Base-by-base conservation (phyloP, 768 basidiomycete genomes). In the Psilocybe cyanescens region DNA sequence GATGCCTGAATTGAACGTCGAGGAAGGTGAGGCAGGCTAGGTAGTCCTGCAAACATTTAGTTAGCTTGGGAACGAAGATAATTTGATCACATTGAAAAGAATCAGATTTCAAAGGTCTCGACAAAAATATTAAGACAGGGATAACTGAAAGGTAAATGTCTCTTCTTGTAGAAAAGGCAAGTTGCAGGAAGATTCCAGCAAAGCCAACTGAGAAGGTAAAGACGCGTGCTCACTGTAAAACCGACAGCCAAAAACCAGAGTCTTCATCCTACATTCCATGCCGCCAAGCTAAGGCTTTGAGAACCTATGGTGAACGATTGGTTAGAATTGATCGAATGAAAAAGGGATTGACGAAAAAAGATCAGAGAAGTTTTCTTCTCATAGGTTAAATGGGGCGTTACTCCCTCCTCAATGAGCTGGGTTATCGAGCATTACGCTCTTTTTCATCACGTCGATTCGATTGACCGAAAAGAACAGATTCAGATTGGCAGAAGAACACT, bases 341-440 rank as follows among this genome's bases (percentile, higher is more conserved):
- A 17, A 14, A 44, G n/a, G 29, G 33, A 48, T 19, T 9, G 24
- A 46, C 39, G 49, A 24, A 41, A 61, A 61, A 41, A 45, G 57
- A 69, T 85, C 83, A 85, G 83, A 77, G 67, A 65, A 68, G 68
- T 55, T 67, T 59, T 84, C 57, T 83, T 92, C 82, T 92, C 91
- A 89, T 75, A 72, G 86, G 83, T 68, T 76, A 81, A 80, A 64
- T 68, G 88, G 88, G 88, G 90, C 89, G 90, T 92, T 91, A 92
- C 90, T 92, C 91, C 91, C 87, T 78, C 86, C 88, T 95, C 92
- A 81, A 91, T 82, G 94, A 95, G 94, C 93, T 95, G 93, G 90
- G 92, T 94, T 94, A 60, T 87, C 85, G 90, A 90, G 90, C 90
- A 73, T 62, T 61, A 64, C 66, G 85, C 89, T 90, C 89, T 91